Evolutionary conservation across 768 basidiomycete species (phyloP).

Genomic region (Kwoniella newhampshirensis): DNA sequence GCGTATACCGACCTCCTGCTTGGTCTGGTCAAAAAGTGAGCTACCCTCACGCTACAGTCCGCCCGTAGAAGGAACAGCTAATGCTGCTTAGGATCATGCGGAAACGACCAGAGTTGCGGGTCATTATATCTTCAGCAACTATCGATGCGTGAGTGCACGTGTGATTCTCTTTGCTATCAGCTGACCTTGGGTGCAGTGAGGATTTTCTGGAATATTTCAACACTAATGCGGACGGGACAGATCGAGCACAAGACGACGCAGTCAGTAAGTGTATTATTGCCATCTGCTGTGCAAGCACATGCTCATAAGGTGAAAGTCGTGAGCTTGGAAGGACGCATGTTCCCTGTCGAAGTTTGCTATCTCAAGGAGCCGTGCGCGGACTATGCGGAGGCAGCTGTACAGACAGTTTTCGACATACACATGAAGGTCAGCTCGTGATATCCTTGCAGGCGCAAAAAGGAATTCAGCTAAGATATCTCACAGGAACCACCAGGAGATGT

Average conservation of each 20-base stretch:
- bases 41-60: not conserved
- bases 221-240: slow-evolving; percentile 57
- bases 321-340: slow-evolving; percentile 89
- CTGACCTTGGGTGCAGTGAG: slow-evolving; percentile 48
- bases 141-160: slow-evolving; percentile 73
- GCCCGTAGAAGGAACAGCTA: slow-evolving; percentile 19
- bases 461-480: not conserved
- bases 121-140: slow-evolving; percentile 94
- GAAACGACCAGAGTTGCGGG: slow-evolving; percentile 81
- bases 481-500: slow-evolving; percentile 85
- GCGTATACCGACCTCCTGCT: slow-evolving; percentile 92
- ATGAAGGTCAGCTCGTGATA: slow-evolving; percentile 74
- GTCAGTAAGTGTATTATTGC: slow-evolving; percentile 55
- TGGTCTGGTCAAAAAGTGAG: slow-evolving; percentile 86
- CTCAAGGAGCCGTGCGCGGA: slow-evolving; percentile 71
- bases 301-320: slow-evolving; percentile 57
- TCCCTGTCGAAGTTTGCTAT: slow-evolving; percentile 89
- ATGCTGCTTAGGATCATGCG: slow-evolving; percentile 69
- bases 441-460: no score
- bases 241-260: slow-evolving; percentile 62
- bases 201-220: slow-evolving; percentile 88
- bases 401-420: slow-evolving; percentile 91
- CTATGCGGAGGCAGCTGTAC: slow-evolving; percentile 83
- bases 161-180: not conserved
- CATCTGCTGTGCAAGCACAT: not conserved